Evolutionary conservation across 1,139 yeast genomes (phyloP).

Genomic region (Meyerozyma carpophila): DNA sequence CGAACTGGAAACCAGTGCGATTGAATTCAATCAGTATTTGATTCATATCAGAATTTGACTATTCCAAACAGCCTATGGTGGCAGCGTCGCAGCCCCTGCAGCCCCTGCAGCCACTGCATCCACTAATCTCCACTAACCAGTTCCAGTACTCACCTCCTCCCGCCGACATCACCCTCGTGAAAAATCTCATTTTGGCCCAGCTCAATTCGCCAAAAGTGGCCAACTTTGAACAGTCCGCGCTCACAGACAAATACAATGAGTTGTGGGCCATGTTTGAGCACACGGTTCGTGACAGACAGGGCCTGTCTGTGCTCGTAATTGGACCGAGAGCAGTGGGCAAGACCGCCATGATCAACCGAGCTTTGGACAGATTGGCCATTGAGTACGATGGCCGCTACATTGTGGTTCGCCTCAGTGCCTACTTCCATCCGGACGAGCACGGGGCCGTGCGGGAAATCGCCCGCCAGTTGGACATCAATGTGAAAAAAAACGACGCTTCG

Average conservation of each 20-base stretch:
- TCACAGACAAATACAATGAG: conserved; percentile 38
- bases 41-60: too few species aligned
- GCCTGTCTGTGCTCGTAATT: conserved; percentile 72
- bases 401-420: conserved; percentile 61
- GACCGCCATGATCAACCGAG: conserved; percentile 55
- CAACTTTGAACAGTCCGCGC: conserved; percentile 12
- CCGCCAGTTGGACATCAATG: conserved; percentile 60
- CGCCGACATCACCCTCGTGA: background rate
- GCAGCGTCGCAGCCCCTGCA: too few species aligned
- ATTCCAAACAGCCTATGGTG: too few species aligned
- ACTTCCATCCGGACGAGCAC: conserved; percentile 68
- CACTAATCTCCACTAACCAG: background rate
- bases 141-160: background rate
- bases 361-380: conserved; percentile 41
- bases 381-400: conserved; percentile 47
- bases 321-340: conserved; percentile 86
- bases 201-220: conserved; percentile 9
- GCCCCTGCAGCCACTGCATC: too few species aligned
- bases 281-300: conserved; percentile 65
- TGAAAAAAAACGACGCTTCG: conserved; percentile 18
- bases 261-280: conserved; percentile 55
- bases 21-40: too few species aligned
- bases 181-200: background rate
- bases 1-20: too few species aligned
- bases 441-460: conserved; percentile 84